These are phyloP conservation scores for Collybia nuda DNA, from an alignment of 768 basidiomycete species.

Conservation along the genomic window DNA sequence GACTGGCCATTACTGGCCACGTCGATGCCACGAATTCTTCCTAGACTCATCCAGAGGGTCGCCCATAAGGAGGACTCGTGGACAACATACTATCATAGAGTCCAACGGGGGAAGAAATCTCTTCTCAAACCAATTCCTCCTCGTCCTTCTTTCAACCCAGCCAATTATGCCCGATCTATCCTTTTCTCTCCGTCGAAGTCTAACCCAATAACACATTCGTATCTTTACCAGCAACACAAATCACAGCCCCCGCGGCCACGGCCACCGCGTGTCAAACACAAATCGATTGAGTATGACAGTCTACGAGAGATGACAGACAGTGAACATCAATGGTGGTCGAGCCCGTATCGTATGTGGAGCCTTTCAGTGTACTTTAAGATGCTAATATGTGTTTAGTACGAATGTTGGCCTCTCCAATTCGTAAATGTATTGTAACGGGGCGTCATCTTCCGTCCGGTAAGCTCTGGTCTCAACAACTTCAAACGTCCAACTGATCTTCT, in stretches of 20 bases:
- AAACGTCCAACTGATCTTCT: not conserved
- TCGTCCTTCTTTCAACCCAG: conserved; percentile 44
- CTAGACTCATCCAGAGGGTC: conserved; percentile 54
- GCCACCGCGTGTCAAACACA: conserved; percentile 23
- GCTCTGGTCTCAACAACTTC: conserved; percentile 8
- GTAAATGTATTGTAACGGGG: conserved; percentile 50
- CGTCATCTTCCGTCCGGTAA: conserved; percentile 59
- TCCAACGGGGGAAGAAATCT: conserved; percentile 24
- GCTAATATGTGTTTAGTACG: conserved; percentile 45
- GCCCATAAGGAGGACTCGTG: conserved; percentile 19
- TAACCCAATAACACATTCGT: conserved; percentile 56
- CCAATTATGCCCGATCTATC: conserved; percentile 53
- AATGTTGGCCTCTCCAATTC: conserved; percentile 67
- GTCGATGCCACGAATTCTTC: conserved; percentile 69
- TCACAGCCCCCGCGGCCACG: conserved; percentile 47
- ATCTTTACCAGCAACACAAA: conserved; percentile 56
- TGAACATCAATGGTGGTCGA: conserved; percentile 70
- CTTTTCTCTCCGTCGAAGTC: conserved; percentile 43
- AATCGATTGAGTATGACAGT: conserved; percentile 26
- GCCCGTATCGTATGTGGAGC: conserved; percentile 64
- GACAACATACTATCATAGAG: conserved; percentile 22
- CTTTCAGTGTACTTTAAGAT: conserved; percentile 14
- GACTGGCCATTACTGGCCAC: not conserved
- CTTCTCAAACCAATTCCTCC: conserved; percentile 32
- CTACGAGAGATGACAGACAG: conserved; percentile 60